Conservation (phyloP, 805 yeast species). For the Wickerhamiella nectarea region DNA sequence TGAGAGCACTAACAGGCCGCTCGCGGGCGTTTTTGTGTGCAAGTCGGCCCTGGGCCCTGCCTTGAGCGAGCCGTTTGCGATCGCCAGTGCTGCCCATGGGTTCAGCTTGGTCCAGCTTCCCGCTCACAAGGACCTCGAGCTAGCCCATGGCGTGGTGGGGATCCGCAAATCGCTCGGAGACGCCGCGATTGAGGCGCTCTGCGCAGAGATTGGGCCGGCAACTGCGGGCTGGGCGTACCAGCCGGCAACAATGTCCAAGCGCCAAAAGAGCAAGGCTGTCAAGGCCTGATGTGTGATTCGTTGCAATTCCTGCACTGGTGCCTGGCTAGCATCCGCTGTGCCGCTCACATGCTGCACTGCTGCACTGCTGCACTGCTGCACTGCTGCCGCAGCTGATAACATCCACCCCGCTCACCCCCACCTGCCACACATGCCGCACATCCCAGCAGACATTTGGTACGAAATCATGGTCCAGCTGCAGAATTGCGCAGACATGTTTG, state of each 20-base stretch:
- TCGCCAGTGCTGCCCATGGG: conserved; percentile 15
- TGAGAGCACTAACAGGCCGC: conserved; percentile 7
- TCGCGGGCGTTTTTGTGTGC: conserved; percentile 15
- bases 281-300: no score
- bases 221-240: conserved; percentile 16
- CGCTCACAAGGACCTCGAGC: conserved; percentile 8
- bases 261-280: conserved; percentile 1
- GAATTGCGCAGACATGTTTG: not conserved
- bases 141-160: conserved; percentile 11
- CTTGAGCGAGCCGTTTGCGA: conserved; percentile 15
- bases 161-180: conserved; percentile 2
- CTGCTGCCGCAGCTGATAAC: not conserved
- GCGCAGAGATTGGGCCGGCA: conserved; percentile 11
- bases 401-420: not conserved
- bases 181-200: conserved; percentile 1
- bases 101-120: conserved; percentile 16
- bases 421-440: not conserved
- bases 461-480: not conserved
- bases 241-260: not conserved
- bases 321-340: no score
- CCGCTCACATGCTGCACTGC: no score
- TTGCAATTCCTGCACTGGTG: no score
- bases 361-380: no score
- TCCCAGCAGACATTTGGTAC: not conserved
- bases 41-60: conserved; percentile 14